phyloP scores from a whole-genome alignment of 2,329 filamentous ascomycete genomes.

The Ceratocystis ficicola region DNA sequence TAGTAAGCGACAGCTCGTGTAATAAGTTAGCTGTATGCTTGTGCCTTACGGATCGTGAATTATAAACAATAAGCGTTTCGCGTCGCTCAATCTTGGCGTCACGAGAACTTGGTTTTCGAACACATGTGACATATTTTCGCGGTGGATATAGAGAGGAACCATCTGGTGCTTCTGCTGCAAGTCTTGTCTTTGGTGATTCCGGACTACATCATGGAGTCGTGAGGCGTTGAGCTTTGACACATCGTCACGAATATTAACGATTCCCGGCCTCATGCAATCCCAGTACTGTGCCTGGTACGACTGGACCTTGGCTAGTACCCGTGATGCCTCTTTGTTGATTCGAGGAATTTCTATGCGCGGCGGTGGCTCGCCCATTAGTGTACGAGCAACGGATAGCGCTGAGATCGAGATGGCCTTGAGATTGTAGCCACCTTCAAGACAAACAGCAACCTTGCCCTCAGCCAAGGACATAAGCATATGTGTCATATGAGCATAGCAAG shows the following conservation, averaged over 20 bases:
- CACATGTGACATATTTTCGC: conserved; percentile 57
- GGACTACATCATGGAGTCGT: conserved; percentile 67
- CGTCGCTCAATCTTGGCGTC: conserved; percentile 55
- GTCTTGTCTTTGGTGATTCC: conserved; percentile 59
- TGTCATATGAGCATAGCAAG: conserved; percentile 96
- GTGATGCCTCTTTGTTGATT: conserved; percentile 45
- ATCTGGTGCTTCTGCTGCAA: conserved; percentile 64
- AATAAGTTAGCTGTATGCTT: background rate
- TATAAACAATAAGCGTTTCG: conserved; percentile 63
- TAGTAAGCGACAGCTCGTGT: background rate
- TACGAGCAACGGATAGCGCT: conserved; percentile 78
- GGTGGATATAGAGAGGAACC: conserved; percentile 67
- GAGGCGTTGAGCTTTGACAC: conserved; percentile 43
- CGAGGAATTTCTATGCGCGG: conserved; percentile 45
- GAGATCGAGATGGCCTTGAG: conserved; percentile 84
- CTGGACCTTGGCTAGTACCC: conserved; percentile 47
- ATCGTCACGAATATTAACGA: conserved; percentile 44
- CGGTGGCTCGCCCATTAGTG: conserved; percentile 90
- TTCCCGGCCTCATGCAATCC: conserved; percentile 69
- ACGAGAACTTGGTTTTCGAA: conserved; percentile 81
- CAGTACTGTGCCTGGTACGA: conserved; percentile 59
- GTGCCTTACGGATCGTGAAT: conserved; percentile 73
- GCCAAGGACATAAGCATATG: conserved; percentile 97
- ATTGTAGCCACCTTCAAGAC: conserved; percentile 93
- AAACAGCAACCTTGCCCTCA: conserved; percentile 78